Conservation (phyloP, 2,329 filamentous ascomycete genomes). For the Rhynchosporium secalis region DNA sequence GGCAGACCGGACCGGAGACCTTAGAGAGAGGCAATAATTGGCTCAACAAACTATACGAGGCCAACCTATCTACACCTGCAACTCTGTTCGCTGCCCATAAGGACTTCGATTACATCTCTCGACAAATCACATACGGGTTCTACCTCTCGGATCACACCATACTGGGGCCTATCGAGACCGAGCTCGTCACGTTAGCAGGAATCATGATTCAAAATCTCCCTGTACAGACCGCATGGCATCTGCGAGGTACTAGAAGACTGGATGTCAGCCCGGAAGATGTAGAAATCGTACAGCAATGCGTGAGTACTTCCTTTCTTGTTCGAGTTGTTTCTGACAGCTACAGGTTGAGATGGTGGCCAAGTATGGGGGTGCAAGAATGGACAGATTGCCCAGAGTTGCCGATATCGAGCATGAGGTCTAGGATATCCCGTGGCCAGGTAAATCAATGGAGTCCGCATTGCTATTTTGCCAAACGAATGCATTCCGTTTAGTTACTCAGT, state of each 20-base stretch:
- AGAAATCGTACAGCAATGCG: slow-evolving; percentile 41
- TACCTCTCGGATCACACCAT: slow-evolving; percentile 58
- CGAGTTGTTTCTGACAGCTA: slow-evolving; percentile 31
- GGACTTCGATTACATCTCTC: slow-evolving; percentile 53
- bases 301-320: slow-evolving; percentile 23
- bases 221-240: slow-evolving; percentile 56
- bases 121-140: slow-evolving; percentile 58
- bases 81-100: slow-evolving; percentile 46
- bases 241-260: slow-evolving; percentile 50
- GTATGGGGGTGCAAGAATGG: slow-evolving; percentile 40
- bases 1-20: slow-evolving; percentile 59
- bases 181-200: slow-evolving; percentile 53
- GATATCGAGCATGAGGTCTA: slow-evolving; percentile 45
- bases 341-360: slow-evolving; percentile 44
- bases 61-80: slow-evolving; percentile 39
- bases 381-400: slow-evolving; percentile 42
- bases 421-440: too few relatives aligned
- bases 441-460: too few relatives aligned
- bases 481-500: too few relatives aligned
- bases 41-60: slow-evolving; percentile 51
- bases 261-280: slow-evolving; percentile 47
- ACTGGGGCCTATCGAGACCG: slow-evolving; percentile 54
- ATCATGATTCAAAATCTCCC: slow-evolving; percentile 60
- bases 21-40: slow-evolving; percentile 53
- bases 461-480: too few relatives aligned